phyloP scores from a whole-genome alignment of 2,329 filamentous ascomycete genomes.

The Phyllosticta citribraziliensis region DNA sequence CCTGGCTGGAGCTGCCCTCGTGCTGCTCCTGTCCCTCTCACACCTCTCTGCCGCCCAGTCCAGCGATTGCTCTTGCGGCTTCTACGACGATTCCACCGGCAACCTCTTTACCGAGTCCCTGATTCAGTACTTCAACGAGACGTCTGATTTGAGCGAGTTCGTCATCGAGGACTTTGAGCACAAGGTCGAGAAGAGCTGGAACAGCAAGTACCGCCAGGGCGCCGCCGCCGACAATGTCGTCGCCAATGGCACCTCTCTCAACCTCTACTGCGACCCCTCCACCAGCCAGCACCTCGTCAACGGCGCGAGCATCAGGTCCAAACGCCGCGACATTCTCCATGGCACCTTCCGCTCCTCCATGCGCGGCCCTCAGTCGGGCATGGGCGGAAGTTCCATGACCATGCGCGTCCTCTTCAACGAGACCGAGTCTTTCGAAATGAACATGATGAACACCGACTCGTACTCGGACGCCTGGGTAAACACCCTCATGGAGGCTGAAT shows the following conservation, averaged over 20 bases:
- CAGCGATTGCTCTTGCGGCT: conserved; percentile 36
- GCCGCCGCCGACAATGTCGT: conserved; percentile 31
- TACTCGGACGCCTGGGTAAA: conserved; percentile 28
- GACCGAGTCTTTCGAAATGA: conserved; percentile 33
- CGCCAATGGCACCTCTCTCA: conserved; percentile 20
- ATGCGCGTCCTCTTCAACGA: conserved; percentile 39
- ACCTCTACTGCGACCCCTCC: conserved; percentile 25
- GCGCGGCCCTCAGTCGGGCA: conserved; percentile 27
- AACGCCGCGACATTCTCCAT: conserved; percentile 38
- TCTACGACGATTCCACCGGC: conserved; percentile 29
- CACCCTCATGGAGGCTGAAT: conserved; percentile 30
- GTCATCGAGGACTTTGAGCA: conserved; percentile 32
- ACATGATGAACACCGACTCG: conserved; percentile 37
- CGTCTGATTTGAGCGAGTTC: conserved; percentile 28
- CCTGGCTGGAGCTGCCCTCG: background rate
- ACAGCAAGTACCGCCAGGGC: conserved; percentile 34
- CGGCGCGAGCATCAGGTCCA: conserved; percentile 34
- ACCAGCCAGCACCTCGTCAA: conserved; percentile 32
- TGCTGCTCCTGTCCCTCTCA: conserved; percentile 4
- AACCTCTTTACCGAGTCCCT: conserved; percentile 38
- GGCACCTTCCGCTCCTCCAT: conserved; percentile 37
- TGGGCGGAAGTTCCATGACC: conserved; percentile 34
- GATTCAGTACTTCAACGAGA: conserved; percentile 44
- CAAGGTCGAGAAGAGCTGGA: conserved; percentile 39
- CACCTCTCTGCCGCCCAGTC: background rate